Percentiles rank a stretch among this genome's conserved stretches.
phyloP scores from a whole-genome alignment of 495 filamentous ascomycete species.

The Lichenothelia convexa region DNA sequence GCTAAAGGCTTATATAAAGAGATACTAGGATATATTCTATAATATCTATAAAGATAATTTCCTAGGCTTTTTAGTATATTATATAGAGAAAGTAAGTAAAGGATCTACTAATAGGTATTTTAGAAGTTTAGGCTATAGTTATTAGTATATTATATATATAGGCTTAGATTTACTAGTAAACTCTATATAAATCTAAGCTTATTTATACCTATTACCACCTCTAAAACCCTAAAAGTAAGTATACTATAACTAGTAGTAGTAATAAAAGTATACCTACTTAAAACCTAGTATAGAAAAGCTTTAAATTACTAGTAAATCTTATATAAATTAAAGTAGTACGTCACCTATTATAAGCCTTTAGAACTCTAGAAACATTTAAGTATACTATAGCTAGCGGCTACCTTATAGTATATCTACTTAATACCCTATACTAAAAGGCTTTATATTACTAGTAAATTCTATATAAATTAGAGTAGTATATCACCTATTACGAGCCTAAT shows the following conservation, averaged over 20 bases:
- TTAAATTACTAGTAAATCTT: neutral
- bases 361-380: neutral
- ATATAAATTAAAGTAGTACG: neutral
- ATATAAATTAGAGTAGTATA: too few species aligned
- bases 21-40: neutral
- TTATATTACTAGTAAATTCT: too few species aligned
- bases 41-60: too few species aligned
- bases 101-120: neutral
- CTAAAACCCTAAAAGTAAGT: too few species aligned
- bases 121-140: neutral
- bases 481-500: too few species aligned
- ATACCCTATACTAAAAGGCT: neutral
- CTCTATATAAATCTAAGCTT: too few species aligned
- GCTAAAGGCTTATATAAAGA: neutral
- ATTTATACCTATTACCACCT: too few species aligned
- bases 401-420: neutral
- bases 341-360: neutral
- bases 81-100: neutral
- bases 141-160: neutral
- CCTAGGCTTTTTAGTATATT: too few species aligned
- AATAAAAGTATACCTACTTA: neutral
- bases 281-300: neutral
- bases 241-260: too few species aligned
- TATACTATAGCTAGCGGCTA: neutral
- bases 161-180: neutral